Evolutionary conservation across 345 rosid species (phyloP).

Genomic region (Limnanthes douglasii): DNA sequence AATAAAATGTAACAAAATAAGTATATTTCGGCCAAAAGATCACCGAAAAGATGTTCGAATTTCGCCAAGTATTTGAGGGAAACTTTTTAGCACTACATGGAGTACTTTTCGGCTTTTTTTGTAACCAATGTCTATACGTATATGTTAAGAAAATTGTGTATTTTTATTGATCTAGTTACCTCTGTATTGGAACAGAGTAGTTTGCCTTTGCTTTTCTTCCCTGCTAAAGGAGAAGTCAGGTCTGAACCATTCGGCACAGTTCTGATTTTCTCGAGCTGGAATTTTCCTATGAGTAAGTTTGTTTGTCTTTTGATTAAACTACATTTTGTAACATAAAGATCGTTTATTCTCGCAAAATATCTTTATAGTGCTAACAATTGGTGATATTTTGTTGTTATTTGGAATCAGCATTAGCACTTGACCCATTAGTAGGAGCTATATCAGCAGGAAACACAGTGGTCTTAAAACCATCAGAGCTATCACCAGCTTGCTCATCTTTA

Average conservation of each 20-base stretch:
- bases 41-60: too few species aligned
- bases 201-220: conserved; percentile 45
- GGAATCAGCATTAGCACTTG: conserved; percentile 52
- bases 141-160: too few species aligned
- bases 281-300: conserved; percentile 72
- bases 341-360: too few species aligned
- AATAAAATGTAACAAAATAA: too few species aligned
- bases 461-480: conserved; percentile 62
- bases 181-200: conserved; percentile 18
- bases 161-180: background rate
- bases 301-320: conserved; percentile 2
- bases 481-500: conserved; percentile 48
- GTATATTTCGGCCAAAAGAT: too few species aligned
- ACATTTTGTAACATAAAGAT: too few species aligned
- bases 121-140: too few species aligned
- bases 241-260: conserved; percentile 76
- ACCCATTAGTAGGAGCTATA: conserved; percentile 81
- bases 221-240: conserved; percentile 42
- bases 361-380: background rate
- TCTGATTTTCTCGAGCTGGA: conserved; percentile 67
- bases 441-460: conserved; percentile 79
- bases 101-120: too few species aligned
- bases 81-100: too few species aligned
- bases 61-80: too few species aligned
- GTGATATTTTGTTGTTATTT: background rate